Percentiles rank a stretch among this genome's conserved stretches.
phyloP scores from a whole-genome alignment of 1,284 basidiomycete species.

The Tylopilus sp. region DNA sequence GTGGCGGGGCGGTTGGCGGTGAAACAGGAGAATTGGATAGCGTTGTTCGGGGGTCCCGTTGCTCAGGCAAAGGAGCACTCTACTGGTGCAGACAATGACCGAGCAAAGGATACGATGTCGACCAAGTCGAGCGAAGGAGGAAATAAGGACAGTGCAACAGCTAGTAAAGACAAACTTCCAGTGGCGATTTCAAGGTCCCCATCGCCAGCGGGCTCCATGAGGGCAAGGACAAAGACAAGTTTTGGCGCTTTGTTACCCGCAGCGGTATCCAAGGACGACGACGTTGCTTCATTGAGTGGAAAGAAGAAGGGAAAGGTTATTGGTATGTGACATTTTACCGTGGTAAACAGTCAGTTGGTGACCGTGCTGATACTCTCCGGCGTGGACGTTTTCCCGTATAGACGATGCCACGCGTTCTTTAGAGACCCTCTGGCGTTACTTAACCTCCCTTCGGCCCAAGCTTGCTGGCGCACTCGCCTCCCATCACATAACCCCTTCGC shows the following conservation, averaged over 20 bases:
- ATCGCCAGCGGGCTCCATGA: constrained; percentile 48
- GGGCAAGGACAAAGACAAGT: constrained; percentile 51
- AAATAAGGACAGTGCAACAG: constrained; percentile 12
- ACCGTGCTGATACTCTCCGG: background rate
- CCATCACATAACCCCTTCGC: constrained; percentile 69
- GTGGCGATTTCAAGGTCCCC: constrained; percentile 37
- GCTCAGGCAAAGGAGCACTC: constrained; percentile 17
- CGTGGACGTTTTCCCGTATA: constrained; percentile 23
- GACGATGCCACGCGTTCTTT: constrained; percentile 64
- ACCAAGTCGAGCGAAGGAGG: constrained; percentile 26
- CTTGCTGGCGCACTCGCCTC: constrained; percentile 71
- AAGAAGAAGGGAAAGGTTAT: constrained; percentile 39
- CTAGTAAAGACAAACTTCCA: constrained; percentile 23
- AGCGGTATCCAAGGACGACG: constrained; percentile 53
- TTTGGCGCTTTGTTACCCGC: constrained; percentile 52
- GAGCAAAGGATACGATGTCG: constrained; percentile 33
- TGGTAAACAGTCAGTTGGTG: background rate
- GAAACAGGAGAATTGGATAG: constrained; percentile 75
- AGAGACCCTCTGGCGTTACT: constrained; percentile 68
- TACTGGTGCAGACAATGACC: background rate
- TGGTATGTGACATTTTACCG: constrained; percentile 22
- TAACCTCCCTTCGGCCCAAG: constrained; percentile 85
- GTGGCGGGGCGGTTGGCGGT: constrained; percentile 80
- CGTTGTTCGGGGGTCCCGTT: constrained; percentile 78
- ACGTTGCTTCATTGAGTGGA: constrained; percentile 53